Conservation (phyloP, 371 early-diverging fungal genomes). For the Circinella minor region DNA sequence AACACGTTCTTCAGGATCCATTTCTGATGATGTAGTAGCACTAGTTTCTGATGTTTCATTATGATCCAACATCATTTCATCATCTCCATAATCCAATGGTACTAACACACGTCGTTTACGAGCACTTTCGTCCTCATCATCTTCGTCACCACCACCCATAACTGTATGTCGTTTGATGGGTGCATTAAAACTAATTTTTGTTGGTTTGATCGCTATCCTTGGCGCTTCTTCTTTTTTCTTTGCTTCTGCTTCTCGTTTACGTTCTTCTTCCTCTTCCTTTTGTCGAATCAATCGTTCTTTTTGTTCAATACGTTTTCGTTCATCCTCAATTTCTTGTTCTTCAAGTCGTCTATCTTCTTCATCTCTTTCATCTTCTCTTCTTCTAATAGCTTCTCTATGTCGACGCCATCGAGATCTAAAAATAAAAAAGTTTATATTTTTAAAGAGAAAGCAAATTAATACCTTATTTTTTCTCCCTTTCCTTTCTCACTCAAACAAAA, state of each 20-base stretch:
- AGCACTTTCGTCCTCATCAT: slow-evolving; percentile 62
- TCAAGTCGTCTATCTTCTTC: slow-evolving; percentile 70
- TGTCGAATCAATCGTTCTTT: slow-evolving; percentile 30
- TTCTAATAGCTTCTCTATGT: slow-evolving; percentile 59
- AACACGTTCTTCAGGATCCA: slow-evolving; percentile 60
- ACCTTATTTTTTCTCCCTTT: not conserved
- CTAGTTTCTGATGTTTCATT: not conserved
- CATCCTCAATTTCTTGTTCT: slow-evolving; percentile 58
- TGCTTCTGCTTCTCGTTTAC: slow-evolving; percentile 30
- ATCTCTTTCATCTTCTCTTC: slow-evolving; percentile 74
- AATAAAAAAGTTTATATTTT: not conserved
- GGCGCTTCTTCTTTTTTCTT: slow-evolving; percentile 28
- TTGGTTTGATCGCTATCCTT: slow-evolving; percentile 46
- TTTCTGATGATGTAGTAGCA: slow-evolving; percentile 15
- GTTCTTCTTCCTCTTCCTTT: slow-evolving; percentile 5
- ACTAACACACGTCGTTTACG: slow-evolving; percentile 65
- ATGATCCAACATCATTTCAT: slow-evolving; percentile 23
- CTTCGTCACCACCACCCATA: slow-evolving; percentile 54
- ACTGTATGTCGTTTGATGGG: slow-evolving; percentile 49
- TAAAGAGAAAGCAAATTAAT: not conserved
- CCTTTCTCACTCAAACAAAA: not conserved
- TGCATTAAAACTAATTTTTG: slow-evolving; percentile 54
- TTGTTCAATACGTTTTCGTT: slow-evolving; percentile 35
- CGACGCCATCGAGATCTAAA: slow-evolving; percentile 72
- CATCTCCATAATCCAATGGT: slow-evolving; percentile 63